These are phyloP conservation scores for Termitomyces sp. DNA, from an alignment of 768 basidiomycete species.

Conservation along the genomic window DNA sequence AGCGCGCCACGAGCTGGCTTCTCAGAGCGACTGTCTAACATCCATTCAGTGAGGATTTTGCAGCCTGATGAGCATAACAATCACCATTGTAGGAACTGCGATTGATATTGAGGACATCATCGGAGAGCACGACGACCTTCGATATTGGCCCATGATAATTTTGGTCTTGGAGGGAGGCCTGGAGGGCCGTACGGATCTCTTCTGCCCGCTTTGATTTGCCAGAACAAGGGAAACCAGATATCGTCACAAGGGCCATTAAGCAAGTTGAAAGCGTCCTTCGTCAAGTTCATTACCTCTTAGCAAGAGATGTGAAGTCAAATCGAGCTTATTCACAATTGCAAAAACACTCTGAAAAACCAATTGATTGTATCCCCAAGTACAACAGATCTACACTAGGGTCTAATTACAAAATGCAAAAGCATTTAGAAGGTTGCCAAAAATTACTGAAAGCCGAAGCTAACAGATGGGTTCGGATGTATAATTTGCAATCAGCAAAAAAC, in stretches of 20 bases:
- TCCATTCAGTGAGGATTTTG: background rate
- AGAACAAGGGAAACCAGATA: slow-evolving; percentile 82
- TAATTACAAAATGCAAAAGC: slow-evolving; percentile 6
- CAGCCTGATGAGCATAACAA: slow-evolving; percentile 19
- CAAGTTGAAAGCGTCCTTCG: background rate
- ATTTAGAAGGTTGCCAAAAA: slow-evolving; percentile 62
- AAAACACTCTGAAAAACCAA: background rate
- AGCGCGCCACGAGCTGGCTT: slow-evolving; percentile 83
- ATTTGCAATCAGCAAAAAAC: slow-evolving; percentile 97
- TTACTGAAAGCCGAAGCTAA: slow-evolving; percentile 85
- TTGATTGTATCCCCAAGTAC: too few species aligned
- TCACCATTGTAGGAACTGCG: slow-evolving; percentile 72
- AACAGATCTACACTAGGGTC: too few species aligned
- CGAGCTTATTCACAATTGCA: too few species aligned
- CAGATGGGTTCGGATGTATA: slow-evolving; percentile 95
- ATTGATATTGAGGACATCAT: slow-evolving; percentile 60
- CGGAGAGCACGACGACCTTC: slow-evolving; percentile 55
- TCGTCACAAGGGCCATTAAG: slow-evolving; percentile 88
- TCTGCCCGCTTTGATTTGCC: slow-evolving; percentile 77
- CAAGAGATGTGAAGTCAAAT: too few species aligned
- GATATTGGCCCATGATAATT: slow-evolving; percentile 47
- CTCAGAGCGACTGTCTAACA: slow-evolving; percentile 69
- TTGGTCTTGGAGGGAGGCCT: slow-evolving; percentile 40
- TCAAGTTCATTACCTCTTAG: too few species aligned
- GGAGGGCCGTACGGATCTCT: slow-evolving; percentile 57